Base-by-base conservation (phyloP, 2,329 filamentous ascomycete species). In the Colletotrichum sojae region DNA sequence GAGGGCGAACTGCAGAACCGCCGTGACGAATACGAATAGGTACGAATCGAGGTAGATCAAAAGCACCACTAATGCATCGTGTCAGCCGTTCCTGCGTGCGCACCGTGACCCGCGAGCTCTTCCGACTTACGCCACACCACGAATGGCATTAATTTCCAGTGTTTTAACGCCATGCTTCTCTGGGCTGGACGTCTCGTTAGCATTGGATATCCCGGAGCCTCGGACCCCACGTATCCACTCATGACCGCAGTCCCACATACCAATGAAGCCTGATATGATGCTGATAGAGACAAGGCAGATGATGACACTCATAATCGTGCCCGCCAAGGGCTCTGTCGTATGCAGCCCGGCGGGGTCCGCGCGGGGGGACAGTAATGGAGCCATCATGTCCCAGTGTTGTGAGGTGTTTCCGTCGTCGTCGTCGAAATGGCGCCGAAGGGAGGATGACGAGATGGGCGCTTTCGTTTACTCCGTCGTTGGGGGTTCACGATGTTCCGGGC, bases 21-120 rank as follows among this genome's bases (percentile, higher is more conserved):
- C 84, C 2, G 88, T 87, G 9, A 83, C 84, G 71, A 89, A 83
- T 13, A 90, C 86, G 73, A 91, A 91, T 9, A 85, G 72, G 63
- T 86, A 89, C 1, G 89, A 91, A 71, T 91, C 88, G 66, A 81
- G 46, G 72, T 91, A 91, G 43, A 91, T 88, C 10, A 83, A 80
- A 49, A 91, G 80, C 55, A 91, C 84, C 56, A 91, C 89, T 91
- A 58, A 49, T 22, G n/a, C 12, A 12, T 25, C 13, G 8, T 46
- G 10, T 60, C 8, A 59, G 55, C 36, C 40, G 20, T 31, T 25
- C 5, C 13, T 49, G 46, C 46, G 4, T 16, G 18, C 16, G 46
- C n/a, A 49, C 6, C 12, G 46, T n/a, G 5, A 13, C 16, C 46
- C n/a, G 18, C n/a, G 18, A 22, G 16, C 53, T 13, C 25, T n/a